A percentile compares a stretch with the other conserved stretches of the same genome.
phyloP scores from a whole-genome alignment of 495 filamentous ascomycete genomes.

The Parachaetomium inaequale region DNA sequence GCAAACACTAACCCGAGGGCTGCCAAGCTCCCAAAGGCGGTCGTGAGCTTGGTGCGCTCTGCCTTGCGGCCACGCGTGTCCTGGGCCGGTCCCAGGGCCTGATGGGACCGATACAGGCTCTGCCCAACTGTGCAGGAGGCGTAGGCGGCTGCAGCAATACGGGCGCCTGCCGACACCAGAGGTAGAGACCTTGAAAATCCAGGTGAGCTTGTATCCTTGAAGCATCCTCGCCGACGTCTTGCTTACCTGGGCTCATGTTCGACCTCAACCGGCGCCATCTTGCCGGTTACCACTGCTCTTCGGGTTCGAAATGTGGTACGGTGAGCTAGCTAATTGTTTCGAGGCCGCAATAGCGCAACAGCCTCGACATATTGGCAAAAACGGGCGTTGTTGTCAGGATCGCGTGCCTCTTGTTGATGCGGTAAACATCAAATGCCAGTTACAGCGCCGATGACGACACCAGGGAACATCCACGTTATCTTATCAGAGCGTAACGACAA shows the following conservation, averaged over 20 bases:
- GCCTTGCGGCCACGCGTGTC: constrained; percentile 45
- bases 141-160: constrained; percentile 35
- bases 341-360: not conserved
- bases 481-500: too few relatives aligned
- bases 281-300: not conserved
- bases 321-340: not conserved
- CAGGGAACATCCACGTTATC: too few relatives aligned
- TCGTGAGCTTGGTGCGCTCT: constrained; percentile 39
- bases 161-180: constrained; percentile 34
- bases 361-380: too few relatives aligned
- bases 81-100: constrained; percentile 43
- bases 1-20: constrained; percentile 36
- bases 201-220: not conserved
- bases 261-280: constrained; percentile 37
- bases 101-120: constrained; percentile 44
- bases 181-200: constrained; percentile 35
- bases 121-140: constrained; percentile 37
- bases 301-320: not conserved
- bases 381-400: too few relatives aligned
- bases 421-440: too few relatives aligned
- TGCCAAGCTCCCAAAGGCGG: constrained; percentile 44
- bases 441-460: too few relatives aligned
- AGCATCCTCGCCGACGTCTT: too few relatives aligned
- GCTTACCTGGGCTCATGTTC: constrained; percentile 32
- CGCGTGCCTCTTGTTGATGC: too few relatives aligned